phyloP scores from a whole-genome alignment of 1,284 basidiomycete species.

The Puccinia novopanici region DNA sequence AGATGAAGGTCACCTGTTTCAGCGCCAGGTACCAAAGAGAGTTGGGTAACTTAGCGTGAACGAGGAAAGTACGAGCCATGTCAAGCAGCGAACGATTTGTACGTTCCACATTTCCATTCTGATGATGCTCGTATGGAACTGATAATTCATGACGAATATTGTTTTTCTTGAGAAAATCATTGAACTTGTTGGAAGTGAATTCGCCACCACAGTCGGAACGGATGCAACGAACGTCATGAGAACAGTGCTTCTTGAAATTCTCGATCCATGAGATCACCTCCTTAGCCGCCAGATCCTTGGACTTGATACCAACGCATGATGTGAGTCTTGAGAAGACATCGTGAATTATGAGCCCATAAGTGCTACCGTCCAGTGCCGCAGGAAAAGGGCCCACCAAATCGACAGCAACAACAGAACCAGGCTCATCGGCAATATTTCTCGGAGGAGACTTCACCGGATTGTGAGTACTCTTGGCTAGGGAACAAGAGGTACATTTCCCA shows the following conservation, averaged over 20 bases:
- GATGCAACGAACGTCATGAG: neutral
- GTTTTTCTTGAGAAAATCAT: neutral
- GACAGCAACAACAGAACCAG: neutral
- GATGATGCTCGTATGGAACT: slow-evolving; percentile 23
- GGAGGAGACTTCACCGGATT: neutral
- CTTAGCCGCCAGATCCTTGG: neutral
- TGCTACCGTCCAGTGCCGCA: no score
- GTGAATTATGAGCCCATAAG: neutral
- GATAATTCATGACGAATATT: no score
- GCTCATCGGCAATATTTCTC: neutral
- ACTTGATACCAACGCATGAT: neutral
- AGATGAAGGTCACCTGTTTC: slow-evolving; percentile 1
- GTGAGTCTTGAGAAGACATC: neutral
- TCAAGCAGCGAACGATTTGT: neutral
- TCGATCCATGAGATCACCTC: neutral
- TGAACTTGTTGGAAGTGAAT: neutral
- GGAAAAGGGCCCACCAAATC: slow-evolving; percentile 8
- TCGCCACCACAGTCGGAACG: neutral
- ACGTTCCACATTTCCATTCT: slow-evolving; percentile 16
- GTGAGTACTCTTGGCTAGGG: neutral
- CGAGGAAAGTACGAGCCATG: slow-evolving; percentile 4
- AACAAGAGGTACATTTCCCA: neutral
- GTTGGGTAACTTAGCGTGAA: neutral
- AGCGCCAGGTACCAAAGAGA: neutral
- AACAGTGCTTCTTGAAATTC: neutral